A percentile compares a stretch with the other conserved stretches of the same genome.
Conservation (phyloP, 2,329 filamentous ascomycete species). For the Fusarium armeniacum region DNA sequence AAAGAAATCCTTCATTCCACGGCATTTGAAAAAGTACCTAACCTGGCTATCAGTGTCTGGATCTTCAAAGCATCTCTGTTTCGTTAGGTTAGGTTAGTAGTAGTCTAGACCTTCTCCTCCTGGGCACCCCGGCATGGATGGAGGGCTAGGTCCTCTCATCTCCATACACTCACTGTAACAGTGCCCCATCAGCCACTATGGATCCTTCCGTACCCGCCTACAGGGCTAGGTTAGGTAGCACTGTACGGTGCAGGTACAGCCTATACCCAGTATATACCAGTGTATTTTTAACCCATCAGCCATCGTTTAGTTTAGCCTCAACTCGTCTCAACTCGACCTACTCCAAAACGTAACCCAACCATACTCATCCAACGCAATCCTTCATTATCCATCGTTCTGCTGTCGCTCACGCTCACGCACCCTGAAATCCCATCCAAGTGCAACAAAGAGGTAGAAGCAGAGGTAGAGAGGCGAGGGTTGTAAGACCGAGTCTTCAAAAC, state of each 20-base stretch:
- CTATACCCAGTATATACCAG: background rate
- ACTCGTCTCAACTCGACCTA: slow-evolving; percentile 21
- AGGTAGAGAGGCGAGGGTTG: slow-evolving; percentile 7
- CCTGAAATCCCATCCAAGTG: background rate
- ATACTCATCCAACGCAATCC: slow-evolving; percentile 22
- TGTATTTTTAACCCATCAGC: slow-evolving; percentile 45
- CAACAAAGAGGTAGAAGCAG: background rate
- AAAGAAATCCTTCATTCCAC: background rate
- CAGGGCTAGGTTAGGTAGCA: slow-evolving; percentile 1
- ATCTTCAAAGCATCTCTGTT: slow-evolving; percentile 1
- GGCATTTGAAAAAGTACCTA: slow-evolving; percentile 1
- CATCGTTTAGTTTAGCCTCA: slow-evolving; percentile 37
- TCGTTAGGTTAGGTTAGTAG: background rate
- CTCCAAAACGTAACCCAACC: slow-evolving; percentile 13
- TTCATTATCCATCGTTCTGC: background rate
- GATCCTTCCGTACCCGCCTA: slow-evolving; percentile 22
- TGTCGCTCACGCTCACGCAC: slow-evolving; percentile 1
- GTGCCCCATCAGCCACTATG: slow-evolving; percentile 28
- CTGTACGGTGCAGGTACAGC: slow-evolving; percentile 33
- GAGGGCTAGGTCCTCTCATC: background rate
- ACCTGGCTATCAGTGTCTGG: background rate
- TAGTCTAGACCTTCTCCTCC: background rate
- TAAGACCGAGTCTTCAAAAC: background rate
- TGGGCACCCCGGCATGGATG: background rate
- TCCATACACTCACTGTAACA: slow-evolving; percentile 19